Evolutionary conservation across 2,329 filamentous ascomycete species (phyloP), one percentile per base, ranked within the genome.

Genomic region (Volutella citrinella): DNA sequence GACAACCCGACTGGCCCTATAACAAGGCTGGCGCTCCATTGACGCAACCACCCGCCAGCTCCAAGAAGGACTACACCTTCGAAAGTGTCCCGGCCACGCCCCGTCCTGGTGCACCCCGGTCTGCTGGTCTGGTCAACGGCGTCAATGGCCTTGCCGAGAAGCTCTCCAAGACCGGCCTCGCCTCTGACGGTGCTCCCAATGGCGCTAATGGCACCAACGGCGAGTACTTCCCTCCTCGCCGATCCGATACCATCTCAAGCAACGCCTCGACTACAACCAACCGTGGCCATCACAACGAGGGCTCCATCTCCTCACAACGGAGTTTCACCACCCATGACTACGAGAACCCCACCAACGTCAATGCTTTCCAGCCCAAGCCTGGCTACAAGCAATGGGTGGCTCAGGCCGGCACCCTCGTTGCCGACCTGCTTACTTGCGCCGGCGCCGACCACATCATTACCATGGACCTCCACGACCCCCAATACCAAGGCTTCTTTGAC

Each of bases 341-440:
- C 47, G 73, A 78, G 52, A 80, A 79, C 55, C 68, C 71, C 30
- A 64, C 68, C 12, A 70, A 75, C 34, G 63, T 76, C 42, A 72
- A 70, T 37, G 73, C 72, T 52, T 72, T 83, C 59, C 78, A 88
- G 59, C 82, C 87, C 14, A 90, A 91, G 59, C 87, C 90, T 7
- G 93, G 93, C 31, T 98, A 98, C 64, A 93, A 93, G 69, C 88
- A 95, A 68, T 98, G 93, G 93, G 91, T 98, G 45, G 93, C 93
- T 15, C 93, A 97, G 67, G 90, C 93, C 25, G 93, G 93, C 40
- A 97, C 90, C 19, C 76, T 98, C 37, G 85, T 98, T 30, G 93
- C 93, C 31, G 90, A 97, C 60, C 78, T 98, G 27, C 73, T 98
- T 47, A 96, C 89, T 24, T 96, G 90, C 65, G 91, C 93, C 45